Base-by-base conservation (phyloP, 164 flowering plant genomes). In the Vitis labrusca region DNA sequence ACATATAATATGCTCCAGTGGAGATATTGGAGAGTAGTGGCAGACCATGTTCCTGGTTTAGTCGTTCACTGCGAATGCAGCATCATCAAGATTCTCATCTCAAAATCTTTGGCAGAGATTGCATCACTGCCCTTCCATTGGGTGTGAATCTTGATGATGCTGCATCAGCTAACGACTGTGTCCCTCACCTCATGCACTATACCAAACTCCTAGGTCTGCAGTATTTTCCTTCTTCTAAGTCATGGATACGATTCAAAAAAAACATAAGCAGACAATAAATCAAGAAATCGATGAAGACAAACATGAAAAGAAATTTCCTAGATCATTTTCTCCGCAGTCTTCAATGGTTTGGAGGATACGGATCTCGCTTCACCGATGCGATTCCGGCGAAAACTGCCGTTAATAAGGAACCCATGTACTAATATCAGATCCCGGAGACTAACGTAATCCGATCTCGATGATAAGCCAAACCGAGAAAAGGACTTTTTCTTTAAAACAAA, bases 61-160 rank as follows among this genome's bases (percentile, higher is more conserved):
- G 56, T 53, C 56, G 56, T 53, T 53, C 6, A 53, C n/a, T 53
- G 56, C 56, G n/a, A 53, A 53, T 53, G 56, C 56, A 53, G 56
- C 56, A 53, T 53, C 56, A 53, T 53, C 56, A 53, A 53, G 56
- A 53, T 53, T 53, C 56, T 13, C 56, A 53, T 5, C 15, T 53
- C 56, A 53, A 53, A 53, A 11, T 13, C 53, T 10, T 9, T 10
- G 13, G 53, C 53, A 50, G 53, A 13, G 56, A 53, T 13, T 12
- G 56, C 53, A 53, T 53, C 56, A 53, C 56, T 53, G 13, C 53
- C 53, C 15, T 51, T 51, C 53, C 53, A 51, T 51, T 51, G 53
- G n/a, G n/a, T 53, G 56, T 53, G 56, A 53, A 12, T 53, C 56
- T 53, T 53, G 56, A 53, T 13, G 56, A 53, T 11, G 56, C 56